Conservation (phyloP, 805 yeast genomes). For the Cyberlindnera saturnus region DNA sequence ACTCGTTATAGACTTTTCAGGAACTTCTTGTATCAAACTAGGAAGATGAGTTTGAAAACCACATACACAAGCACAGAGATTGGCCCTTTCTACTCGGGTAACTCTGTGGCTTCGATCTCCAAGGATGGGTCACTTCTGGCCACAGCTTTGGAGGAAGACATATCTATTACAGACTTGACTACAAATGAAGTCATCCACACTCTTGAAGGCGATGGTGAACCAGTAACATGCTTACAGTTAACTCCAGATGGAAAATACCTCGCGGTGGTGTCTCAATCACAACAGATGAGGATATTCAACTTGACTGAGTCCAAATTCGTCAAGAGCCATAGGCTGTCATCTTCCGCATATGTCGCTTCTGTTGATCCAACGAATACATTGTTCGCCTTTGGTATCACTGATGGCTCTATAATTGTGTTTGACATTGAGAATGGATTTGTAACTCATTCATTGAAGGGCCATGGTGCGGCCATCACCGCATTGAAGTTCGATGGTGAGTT, state of each 20-base stretch:
- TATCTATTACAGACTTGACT: constrained; percentile 58
- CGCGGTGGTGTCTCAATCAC: constrained; percentile 77
- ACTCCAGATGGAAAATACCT: constrained; percentile 70
- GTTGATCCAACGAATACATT: constrained; percentile 78
- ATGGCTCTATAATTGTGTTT: constrained; percentile 87
- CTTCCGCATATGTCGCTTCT: constrained; percentile 77
- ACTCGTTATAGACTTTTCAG: not conserved
- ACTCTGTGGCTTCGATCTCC: constrained; percentile 67
- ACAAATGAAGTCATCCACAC: constrained; percentile 53
- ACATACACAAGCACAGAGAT: constrained; percentile 36
- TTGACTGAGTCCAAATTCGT: constrained; percentile 30
- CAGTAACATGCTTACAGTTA: constrained; percentile 67
- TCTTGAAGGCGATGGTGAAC: constrained; percentile 80
- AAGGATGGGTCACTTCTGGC: constrained; percentile 60
- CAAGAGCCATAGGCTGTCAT: constrained; percentile 54
- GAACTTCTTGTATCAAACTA: not conserved
- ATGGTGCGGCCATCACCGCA: constrained; percentile 82
- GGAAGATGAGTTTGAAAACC: constrained; percentile 20
- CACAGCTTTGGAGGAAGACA: constrained; percentile 74
- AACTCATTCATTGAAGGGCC: constrained; percentile 91
- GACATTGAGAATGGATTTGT: constrained; percentile 83
- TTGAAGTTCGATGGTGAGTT: constrained; percentile 68
- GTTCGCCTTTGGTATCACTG: constrained; percentile 92
- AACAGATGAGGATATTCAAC: constrained; percentile 63
- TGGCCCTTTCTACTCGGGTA: constrained; percentile 84